Base-by-base conservation (phyloP, 768 basidiomycete genomes). In the Russula olivacea region DNA sequence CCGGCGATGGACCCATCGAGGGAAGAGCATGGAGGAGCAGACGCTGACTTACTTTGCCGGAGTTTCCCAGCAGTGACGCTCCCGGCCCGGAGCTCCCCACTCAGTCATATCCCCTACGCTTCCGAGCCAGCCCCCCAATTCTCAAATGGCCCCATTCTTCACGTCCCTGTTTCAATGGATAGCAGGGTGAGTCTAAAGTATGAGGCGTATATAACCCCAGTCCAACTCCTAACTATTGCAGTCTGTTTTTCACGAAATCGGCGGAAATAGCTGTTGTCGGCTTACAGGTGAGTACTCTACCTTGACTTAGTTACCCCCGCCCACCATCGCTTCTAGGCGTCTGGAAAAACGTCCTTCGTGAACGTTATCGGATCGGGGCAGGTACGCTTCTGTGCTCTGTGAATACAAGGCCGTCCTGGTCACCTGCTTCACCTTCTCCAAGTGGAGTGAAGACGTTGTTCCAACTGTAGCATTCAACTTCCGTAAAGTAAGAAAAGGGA, bases 361-460 rank as follows among this genome's bases (percentile, higher is more conserved):
- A 93, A 96, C 71, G 89, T 95, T 12, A 84, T 97, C 23, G 88
- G 88, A 5, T 89, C 86, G n/a, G 89, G 88, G 68, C 89, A 90
- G 77, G 89, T 86, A 53, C 34, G 69, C 60, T 15, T 55, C 49
- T 36, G 56, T 55, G 30, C 28, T 58, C 52, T 30, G 19, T 55
- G 40, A 25, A 40, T 43, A 12, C 12, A 25, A 30, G 59, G 21
- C 47, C n/a, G n/a, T 12, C 38, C 52, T 7, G 53, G 34, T 51
- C 50, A 59, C 52, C 21, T 9, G 36, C 17, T 30, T 41, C 28
- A 23, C 28, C 23, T 34, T 40, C 14, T 54, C 12, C 70, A 41
- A 95, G 85, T 97, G 92, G 89, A 92, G 89, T 63, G 92, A 95
- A 77, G 94, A 96, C 59, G 92, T 94, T n/a, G 93, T 93, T 0